Evolutionary conservation across 257 asterid species (phyloP).

Genomic region (Solanum clarkiae): DNA sequence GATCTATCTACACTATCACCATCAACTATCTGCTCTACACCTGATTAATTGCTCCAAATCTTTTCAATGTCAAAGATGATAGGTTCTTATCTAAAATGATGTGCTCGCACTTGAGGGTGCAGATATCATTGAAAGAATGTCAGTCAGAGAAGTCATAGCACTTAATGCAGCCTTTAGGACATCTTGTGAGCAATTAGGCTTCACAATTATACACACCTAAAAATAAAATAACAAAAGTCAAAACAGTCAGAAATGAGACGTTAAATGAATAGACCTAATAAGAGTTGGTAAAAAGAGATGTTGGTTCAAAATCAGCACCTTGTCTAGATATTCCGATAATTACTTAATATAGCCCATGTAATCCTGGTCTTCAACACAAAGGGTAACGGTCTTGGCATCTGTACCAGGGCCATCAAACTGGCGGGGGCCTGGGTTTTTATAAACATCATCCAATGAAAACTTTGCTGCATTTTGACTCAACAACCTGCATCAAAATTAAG

Average conservation of each 20-base stretch:
- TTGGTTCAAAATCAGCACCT: conserved; percentile 15
- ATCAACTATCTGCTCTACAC: background rate
- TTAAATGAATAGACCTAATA: background rate
- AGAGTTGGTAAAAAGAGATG: background rate
- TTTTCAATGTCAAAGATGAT: background rate
- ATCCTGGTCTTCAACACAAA: conserved; percentile 85
- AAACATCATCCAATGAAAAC: conserved; percentile 74
- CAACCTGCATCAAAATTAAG: conserved; percentile 26
- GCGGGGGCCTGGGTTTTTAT: conserved; percentile 94
- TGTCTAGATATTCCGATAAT: conserved; percentile 58
- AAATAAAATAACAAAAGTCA: background rate
- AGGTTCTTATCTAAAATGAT: conserved; percentile 20
- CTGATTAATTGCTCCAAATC: background rate
- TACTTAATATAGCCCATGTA: conserved; percentile 70
- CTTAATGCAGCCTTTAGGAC: conserved; percentile 89
- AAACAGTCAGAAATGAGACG: background rate
- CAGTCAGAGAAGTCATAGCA: conserved; percentile 90
- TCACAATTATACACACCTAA: conserved; percentile 89
- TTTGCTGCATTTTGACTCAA: conserved; percentile 74
- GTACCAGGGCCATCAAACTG: conserved; percentile 97
- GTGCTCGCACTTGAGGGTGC: conserved; percentile 45
- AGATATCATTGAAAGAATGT: conserved; percentile 59
- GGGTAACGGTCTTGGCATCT: conserved; percentile 60
- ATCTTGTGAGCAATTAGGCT: conserved; percentile 96
- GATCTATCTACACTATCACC: background rate